phyloP scores from a whole-genome alignment of 768 basidiomycete species.

The Wakefieldia striispora region DNA sequence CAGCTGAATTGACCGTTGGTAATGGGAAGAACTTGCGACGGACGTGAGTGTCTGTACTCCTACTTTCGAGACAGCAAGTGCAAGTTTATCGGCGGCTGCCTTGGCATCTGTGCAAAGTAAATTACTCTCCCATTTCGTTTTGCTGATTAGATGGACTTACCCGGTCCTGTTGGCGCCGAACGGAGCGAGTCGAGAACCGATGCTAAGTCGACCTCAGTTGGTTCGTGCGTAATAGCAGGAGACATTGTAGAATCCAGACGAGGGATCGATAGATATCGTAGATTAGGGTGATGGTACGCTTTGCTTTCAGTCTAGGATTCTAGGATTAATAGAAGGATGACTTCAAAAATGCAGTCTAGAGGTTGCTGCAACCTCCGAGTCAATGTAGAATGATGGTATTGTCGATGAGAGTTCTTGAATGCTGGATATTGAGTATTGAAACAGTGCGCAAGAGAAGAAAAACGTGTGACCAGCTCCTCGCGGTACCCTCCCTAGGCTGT shows the following conservation, averaged over 20 bases:
- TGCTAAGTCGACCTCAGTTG: slow-evolving; percentile 42
- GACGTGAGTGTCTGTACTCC: slow-evolving; percentile 65
- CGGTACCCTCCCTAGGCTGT: background rate
- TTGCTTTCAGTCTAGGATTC: slow-evolving; percentile 23
- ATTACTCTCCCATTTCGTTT: background rate
- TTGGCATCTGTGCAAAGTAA: slow-evolving; percentile 63
- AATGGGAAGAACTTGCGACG: slow-evolving; percentile 18
- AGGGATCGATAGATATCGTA: slow-evolving; percentile 18
- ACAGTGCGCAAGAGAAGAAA: background rate
- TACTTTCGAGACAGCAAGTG: slow-evolving; percentile 63
- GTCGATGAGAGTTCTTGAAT: slow-evolving; percentile 4
- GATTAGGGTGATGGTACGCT: slow-evolving; percentile 19
- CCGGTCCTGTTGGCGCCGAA: slow-evolving; percentile 61
- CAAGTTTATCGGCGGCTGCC: slow-evolving; percentile 77
- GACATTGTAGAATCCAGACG: slow-evolving; percentile 40
- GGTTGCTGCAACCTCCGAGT: slow-evolving; percentile 1
- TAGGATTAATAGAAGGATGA: slow-evolving; percentile 11
- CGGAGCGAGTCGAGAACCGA: slow-evolving; percentile 46
- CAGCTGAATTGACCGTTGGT: slow-evolving; percentile 12
- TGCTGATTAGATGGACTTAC: slow-evolving; percentile 30
- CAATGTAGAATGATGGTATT: background rate
- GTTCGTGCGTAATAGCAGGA: slow-evolving; percentile 49
- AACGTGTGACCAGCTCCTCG: background rate
- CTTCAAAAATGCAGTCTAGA: slow-evolving; percentile 19
- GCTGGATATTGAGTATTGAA: background rate